Base-by-base conservation (phyloP, 345 rosid genomes). In the Brassica nigra region DNA sequence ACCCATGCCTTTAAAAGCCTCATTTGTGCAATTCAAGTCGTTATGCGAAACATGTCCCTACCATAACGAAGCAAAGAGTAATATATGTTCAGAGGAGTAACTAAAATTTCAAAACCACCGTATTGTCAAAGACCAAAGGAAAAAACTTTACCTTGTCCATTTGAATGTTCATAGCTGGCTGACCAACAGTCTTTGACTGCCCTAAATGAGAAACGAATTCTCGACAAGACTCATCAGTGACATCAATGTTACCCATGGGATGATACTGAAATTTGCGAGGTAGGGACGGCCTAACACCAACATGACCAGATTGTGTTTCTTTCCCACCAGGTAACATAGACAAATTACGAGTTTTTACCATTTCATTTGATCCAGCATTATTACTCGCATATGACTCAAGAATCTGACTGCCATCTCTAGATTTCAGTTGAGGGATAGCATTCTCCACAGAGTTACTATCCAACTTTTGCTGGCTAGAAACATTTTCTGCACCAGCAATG, bases 241-340 rank as follows among this genome's bases (percentile, higher is more conserved):
- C 83, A 83, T 84, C 93, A 70, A 88, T 74, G 88, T 90, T 86
- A 52, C 97, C 97, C 93, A 89, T 92, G 8, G 97, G 97, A 85
- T 92, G 98, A 81, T 88, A 90, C 76, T 92, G 93, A 88, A 94
- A 92, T 84, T 86, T 93, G 75, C 90, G 92, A 66, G 78, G 64
- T 68, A 73, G 85, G 39, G 85, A 76, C 14, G 87, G 86, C 84
- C 80, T 87, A 66, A 72, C 81, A 82, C 82, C 75, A 62, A 67
- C 63, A 67, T 79, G 77, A 81, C 71, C 80, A 54, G 89, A 81
- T 80, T 66, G 70, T 34, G 52, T 18, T 66, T 34, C 70, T 37
- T 18, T 66, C 70, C 55, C 70, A 20, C 66, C 39, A 30, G 66
- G 9, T 15, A 62, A 31, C 66, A 30, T 65, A 66, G 69, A 70